Evolutionary conservation across 75 land plant species (phyloP), one percentile per base, ranked within the genome.

Genomic region (Gnetum montanum): DNA sequence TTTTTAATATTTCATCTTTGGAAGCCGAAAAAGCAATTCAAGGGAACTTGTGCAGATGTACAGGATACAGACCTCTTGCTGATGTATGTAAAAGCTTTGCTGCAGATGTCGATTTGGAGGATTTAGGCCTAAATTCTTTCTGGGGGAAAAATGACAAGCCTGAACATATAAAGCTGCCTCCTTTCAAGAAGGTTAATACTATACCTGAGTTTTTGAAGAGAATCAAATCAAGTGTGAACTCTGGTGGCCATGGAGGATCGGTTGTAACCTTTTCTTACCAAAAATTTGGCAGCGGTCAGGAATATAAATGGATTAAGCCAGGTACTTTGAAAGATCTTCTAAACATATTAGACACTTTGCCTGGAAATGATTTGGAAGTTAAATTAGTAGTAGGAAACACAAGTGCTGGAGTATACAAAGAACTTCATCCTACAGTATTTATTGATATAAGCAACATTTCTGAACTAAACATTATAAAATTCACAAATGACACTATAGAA

Each of bases 31-130:
- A 69, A 62, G 57, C 82, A 57, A 62, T 86, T 55, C 48, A 73
- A 20, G 85, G 85, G 41, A 81, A 86, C 59, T 58, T 86, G 0
- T 92, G 97, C 62, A 79, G 93, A 6, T 87, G 93, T 64, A 92
- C 94, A 36, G 89, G 94, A 1, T 87, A 88, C 55, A 64, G 97
- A 27, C 79, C 94, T 23, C 83, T 92, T 64, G 58, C 63, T 50
- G 94, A 92, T 67, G 80, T 64, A 8, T 88, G 89, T 38, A 92
- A 86, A 51, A 86, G 88, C 51, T 86, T 80, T 60, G 86, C 86
- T 4, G 57, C 59, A 8, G 92, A 86, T 72, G 80, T 83, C 50
- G 96, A 90, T 60, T 56, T 90, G 38, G 96, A 90, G 54, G 96
- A 90, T 65, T 64, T 88, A 50, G 88, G 94, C 26, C n/a, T 88